Percentiles rank a stretch among this genome's conserved stretches.
These are phyloP conservation scores for Mortierella sp. DNA, from an alignment of 371 early-diverging fungal species.

Conservation along the genomic window DNA sequence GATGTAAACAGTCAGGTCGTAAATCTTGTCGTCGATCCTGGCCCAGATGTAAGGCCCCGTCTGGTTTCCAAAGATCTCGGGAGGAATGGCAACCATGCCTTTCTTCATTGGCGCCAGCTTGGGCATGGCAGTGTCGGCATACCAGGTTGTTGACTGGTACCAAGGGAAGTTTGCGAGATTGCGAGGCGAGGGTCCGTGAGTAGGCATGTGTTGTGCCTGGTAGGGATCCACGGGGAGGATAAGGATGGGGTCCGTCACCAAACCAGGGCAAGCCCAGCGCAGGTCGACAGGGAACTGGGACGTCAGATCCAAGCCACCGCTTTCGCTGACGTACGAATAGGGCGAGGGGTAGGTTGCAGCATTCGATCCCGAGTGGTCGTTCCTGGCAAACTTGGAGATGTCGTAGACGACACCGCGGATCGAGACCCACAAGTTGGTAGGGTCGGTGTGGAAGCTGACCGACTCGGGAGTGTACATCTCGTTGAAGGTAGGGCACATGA, in stretches of 20 bases:
- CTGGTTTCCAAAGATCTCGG: constrained; percentile 50
- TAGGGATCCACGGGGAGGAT: constrained; percentile 17
- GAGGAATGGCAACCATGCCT: constrained; percentile 63
- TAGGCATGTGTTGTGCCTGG: constrained; percentile 19
- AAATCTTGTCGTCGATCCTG: constrained; percentile 73
- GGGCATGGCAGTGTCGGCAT: constrained; percentile 54
- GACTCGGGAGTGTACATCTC: constrained; percentile 38
- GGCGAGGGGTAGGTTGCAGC: constrained; percentile 44
- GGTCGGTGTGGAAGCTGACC: constrained; percentile 61
- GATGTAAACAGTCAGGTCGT: constrained; percentile 69
- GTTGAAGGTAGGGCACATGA: constrained; percentile 83
- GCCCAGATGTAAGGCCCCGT: constrained; percentile 63
- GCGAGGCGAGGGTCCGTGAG: constrained; percentile 27
- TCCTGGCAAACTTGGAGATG: constrained; percentile 66
- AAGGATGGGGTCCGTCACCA: constrained; percentile 59
- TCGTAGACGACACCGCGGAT: constrained; percentile 76
- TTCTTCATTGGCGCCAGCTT: constrained; percentile 59
- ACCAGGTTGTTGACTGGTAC: constrained; percentile 38
- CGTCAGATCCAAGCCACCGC: constrained; percentile 28
- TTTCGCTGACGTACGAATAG: constrained; percentile 17
- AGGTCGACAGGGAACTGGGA: constrained; percentile 42
- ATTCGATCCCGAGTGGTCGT: constrained; percentile 58
- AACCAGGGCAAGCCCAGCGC: constrained; percentile 62
- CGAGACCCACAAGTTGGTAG: constrained; percentile 56
- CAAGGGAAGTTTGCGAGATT: constrained; percentile 32